Conservation (phyloP, 2,329 filamentous ascomycete species). For the Dothideomycetes sp. region DNA sequence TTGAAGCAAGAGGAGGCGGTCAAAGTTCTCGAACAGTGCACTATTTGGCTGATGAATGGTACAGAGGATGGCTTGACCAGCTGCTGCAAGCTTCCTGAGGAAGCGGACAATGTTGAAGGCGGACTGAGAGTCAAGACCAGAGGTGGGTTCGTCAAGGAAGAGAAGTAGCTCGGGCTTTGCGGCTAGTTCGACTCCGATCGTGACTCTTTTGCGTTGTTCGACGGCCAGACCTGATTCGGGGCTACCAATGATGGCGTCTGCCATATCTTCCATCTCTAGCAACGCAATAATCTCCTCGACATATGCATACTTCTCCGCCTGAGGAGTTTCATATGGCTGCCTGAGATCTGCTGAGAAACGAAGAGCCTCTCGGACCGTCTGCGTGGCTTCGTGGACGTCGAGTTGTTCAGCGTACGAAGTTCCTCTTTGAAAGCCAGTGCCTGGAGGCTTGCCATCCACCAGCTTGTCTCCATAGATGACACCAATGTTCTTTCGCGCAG, state of each 20-base stretch:
- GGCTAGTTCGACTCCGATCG: constrained; percentile 39
- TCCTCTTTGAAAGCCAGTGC: constrained; percentile 51
- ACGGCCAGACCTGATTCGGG: constrained; percentile 51
- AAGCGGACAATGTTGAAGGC: constrained; percentile 54
- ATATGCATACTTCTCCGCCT: constrained; percentile 50
- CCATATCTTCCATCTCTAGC: constrained; percentile 56
- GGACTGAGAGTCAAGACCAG: constrained; percentile 52
- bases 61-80: constrained; percentile 34
- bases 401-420: constrained; percentile 56
- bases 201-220: constrained; percentile 51
- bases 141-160: constrained; percentile 50
- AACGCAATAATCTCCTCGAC: constrained; percentile 56
- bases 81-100: constrained; percentile 47
- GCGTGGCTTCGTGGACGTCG: constrained; percentile 51
- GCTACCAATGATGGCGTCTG: constrained; percentile 52
- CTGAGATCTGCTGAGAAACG: constrained; percentile 55
- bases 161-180: constrained; percentile 45
- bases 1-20: constrained; percentile 31
- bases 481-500: constrained; percentile 53
- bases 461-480: constrained; percentile 53
- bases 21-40: constrained; percentile 35
- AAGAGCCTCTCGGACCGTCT: constrained; percentile 54
- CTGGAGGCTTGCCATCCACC: constrained; percentile 43
- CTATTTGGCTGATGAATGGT: constrained; percentile 34
- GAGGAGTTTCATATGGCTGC: constrained; percentile 47